Evolutionary conservation across 2,329 filamentous ascomycete genomes (phyloP).

Genomic region (Chrysosporium keratinophilum): DNA sequence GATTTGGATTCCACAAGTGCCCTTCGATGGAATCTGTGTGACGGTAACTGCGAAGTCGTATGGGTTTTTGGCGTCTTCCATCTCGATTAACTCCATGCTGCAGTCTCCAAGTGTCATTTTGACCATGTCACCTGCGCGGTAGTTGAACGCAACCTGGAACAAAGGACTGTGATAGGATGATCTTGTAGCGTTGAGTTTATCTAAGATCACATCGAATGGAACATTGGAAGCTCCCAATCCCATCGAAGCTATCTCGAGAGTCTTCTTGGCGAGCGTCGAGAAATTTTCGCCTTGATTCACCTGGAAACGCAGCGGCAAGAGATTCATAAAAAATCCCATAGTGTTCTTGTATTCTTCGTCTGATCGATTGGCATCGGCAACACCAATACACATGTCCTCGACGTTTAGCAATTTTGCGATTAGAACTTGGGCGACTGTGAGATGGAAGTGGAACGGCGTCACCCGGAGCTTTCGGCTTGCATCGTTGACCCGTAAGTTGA

Average conservation of each 20-base stretch:
- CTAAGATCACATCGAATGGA: conserved; percentile 43
- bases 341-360: conserved; percentile 27
- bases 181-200: conserved; percentile 34
- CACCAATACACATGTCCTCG: conserved; percentile 39
- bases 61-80: conserved; percentile 18
- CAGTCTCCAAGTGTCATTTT: conserved; percentile 9
- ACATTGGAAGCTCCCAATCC: conserved; percentile 37
- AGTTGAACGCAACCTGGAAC: conserved; percentile 44
- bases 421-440: conserved; percentile 34
- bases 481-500: conserved; percentile 20
- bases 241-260: conserved; percentile 21
- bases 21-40: not conserved
- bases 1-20: not conserved
- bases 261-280: conserved; percentile 22
- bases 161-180: conserved; percentile 36
- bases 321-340: conserved; percentile 42
- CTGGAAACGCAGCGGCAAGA: conserved; percentile 38
- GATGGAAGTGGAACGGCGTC: conserved; percentile 40
- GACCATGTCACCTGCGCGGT: conserved; percentile 28
- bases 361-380: conserved; percentile 37
- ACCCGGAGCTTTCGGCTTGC: conserved; percentile 20
- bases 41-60: conserved; percentile 24
- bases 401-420: conserved; percentile 28
- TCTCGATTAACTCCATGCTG: not conserved
- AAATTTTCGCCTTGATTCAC: conserved; percentile 22